Evolutionary conservation across 1,139 yeast species (phyloP).

Genomic region (Debaryomycetaceae sp.): DNA sequence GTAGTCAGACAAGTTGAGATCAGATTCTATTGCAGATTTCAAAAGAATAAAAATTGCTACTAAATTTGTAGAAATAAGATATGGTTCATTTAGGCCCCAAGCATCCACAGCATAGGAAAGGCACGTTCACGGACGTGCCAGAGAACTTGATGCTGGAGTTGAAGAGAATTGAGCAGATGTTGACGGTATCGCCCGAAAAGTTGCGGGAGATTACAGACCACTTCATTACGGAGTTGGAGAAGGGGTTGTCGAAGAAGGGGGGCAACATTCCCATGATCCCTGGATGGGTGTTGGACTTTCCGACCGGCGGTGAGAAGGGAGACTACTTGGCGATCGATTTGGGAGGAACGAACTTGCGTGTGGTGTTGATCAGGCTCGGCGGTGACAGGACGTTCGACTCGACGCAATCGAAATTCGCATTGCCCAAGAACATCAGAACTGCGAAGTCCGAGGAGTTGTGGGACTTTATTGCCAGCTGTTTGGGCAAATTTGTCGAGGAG

Average conservation of each 20-base stretch:
- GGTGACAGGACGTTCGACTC: conserved; percentile 81
- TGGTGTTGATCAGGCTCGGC: conserved; percentile 74
- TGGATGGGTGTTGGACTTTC: conserved; percentile 92
- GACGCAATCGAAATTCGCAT: conserved; percentile 73
- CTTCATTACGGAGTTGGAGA: conserved; percentile 61
- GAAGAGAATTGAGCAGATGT: conserved; percentile 54
- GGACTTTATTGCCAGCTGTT: conserved; percentile 80
- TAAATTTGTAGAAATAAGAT: conserved; percentile 5
- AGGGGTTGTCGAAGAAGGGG: conserved; percentile 71
- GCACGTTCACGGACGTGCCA: conserved; percentile 76
- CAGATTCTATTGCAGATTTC: no score
- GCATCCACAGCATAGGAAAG: conserved; percentile 77
- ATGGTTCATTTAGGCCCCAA: conserved; percentile 88
- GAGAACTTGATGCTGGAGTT: conserved; percentile 59
- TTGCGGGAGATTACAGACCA: conserved; percentile 67
- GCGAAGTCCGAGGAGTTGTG: conserved; percentile 76
- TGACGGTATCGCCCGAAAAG: conserved; percentile 59
- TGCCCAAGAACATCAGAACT: conserved; percentile 75
- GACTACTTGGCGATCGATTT: conserved; percentile 88
- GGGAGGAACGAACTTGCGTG: conserved; percentile 94
- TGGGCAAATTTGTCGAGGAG: conserved; percentile 60
- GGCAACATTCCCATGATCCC: conserved; percentile 96
- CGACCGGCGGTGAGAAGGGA: conserved; percentile 88
- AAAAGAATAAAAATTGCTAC: background rate
- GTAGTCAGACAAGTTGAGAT: background rate